These are phyloP conservation scores for Zygoascus hellenicus DNA, from an alignment of 1,139 yeast genomes.

Conservation along the genomic window DNA sequence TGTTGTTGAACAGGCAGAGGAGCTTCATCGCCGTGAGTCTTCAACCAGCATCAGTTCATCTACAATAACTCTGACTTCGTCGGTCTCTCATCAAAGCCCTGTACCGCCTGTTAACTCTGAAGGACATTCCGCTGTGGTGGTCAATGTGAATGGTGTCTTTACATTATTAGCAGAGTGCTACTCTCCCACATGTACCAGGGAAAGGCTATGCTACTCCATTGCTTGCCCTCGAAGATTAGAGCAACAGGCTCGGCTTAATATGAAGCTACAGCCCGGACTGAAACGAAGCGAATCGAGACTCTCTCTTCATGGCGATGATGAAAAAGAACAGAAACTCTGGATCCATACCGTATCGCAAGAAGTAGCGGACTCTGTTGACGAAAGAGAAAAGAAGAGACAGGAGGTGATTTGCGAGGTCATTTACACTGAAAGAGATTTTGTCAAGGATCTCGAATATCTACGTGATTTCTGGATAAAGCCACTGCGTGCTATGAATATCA, in stretches of 20 bases:
- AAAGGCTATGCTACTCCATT: constrained; percentile 82
- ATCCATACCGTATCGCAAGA: constrained; percentile 85
- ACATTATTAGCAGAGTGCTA: constrained; percentile 90
- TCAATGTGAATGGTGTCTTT: constrained; percentile 82
- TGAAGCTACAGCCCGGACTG: constrained; percentile 85
- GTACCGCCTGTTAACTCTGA: constrained; percentile 3
- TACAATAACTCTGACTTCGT: not conserved
- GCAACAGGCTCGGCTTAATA: constrained; percentile 86
- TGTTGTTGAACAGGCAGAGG: constrained; percentile 25
- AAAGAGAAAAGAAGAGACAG: constrained; percentile 85
- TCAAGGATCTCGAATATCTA: constrained; percentile 86
- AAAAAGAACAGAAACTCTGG: constrained; percentile 87
- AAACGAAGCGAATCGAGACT: constrained; percentile 76
- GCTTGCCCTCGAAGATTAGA: constrained; percentile 97
- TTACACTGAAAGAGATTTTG: constrained; percentile 91
- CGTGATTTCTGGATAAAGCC: constrained; percentile 95
- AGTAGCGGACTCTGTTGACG: constrained; percentile 71
- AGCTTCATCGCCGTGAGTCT: constrained; percentile 6
- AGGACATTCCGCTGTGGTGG: constrained; percentile 15
- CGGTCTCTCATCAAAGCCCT: not conserved
- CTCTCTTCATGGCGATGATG: constrained; percentile 68
- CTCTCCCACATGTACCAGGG: constrained; percentile 92
- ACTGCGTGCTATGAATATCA: constrained; percentile 73
- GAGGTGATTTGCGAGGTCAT: constrained; percentile 93
- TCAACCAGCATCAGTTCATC: constrained; percentile 6